These are phyloP conservation scores for Suhomyces ambrosiae DNA, from an alignment of 1,139 yeast species.

Conservation along the genomic window DNA sequence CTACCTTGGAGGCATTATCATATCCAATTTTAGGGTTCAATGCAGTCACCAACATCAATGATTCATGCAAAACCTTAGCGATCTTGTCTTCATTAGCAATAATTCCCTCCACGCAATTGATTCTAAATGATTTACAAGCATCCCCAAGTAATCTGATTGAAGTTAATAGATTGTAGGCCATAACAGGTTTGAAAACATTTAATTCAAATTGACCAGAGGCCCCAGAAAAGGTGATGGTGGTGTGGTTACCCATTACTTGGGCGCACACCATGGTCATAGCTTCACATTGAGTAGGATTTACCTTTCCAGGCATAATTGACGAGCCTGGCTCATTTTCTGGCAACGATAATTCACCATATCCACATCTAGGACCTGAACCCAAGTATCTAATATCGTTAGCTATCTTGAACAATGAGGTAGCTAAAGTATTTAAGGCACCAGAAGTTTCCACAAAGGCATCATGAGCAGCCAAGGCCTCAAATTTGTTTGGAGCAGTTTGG, in stretches of 20 bases:
- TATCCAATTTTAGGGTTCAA: conserved; percentile 98
- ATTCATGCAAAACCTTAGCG: conserved; percentile 83
- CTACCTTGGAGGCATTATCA: conserved; percentile 95
- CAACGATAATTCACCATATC: conserved; percentile 90
- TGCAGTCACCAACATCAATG: conserved; percentile 97
- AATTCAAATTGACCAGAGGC: conserved; percentile 98
- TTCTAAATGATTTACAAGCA: conserved; percentile 85
- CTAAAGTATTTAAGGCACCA: conserved; percentile 95
- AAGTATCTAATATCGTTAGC: conserved; percentile 97
- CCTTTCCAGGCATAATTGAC: conserved; percentile 99
- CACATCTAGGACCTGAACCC: conserved; percentile 99
- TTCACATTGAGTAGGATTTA: conserved; percentile 98
- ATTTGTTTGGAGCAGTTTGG: conserved; percentile 96
- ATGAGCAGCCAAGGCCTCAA: conserved; percentile 98
- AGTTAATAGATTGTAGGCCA: conserved; percentile 86
- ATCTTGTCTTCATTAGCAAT: conserved; percentile 86
- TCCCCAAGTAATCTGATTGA: conserved; percentile 89
- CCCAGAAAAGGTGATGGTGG: conserved; percentile 94
- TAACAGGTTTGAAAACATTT: conserved; percentile 95
- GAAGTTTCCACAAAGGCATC: conserved; percentile 97
- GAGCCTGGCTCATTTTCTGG: conserved; percentile 99
- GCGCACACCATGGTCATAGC: conserved; percentile 98
- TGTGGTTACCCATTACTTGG: conserved; percentile 96
- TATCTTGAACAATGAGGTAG: conserved; percentile 89
- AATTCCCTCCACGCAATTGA: conserved; percentile 94